These are phyloP conservation scores for Stephanodiscus minutulus DNA, from an alignment of 108 stramenopile species.

Conservation along the genomic window DNA sequence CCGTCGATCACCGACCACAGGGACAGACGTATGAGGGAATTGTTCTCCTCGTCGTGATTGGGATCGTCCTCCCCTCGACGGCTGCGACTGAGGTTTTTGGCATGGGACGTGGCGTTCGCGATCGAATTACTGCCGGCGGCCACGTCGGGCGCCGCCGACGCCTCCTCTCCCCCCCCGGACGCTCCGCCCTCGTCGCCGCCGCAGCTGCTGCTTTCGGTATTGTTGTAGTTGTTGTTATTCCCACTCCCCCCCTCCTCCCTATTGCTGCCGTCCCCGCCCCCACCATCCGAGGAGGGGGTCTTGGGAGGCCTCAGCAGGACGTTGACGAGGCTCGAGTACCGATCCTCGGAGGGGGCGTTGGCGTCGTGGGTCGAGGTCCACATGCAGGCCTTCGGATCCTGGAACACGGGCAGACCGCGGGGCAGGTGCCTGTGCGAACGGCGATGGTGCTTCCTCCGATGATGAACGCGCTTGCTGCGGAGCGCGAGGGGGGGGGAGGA, in stretches of 20 bases:
- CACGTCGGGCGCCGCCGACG: background rate
- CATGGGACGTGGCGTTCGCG: conserved; percentile 46
- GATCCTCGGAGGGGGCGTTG: conserved; percentile 81
- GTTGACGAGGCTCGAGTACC: conserved; percentile 75
- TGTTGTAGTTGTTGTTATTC: background rate
- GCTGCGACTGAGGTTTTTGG: conserved; percentile 45
- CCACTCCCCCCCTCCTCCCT: conserved; percentile 1
- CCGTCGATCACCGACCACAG: conserved; percentile 88
- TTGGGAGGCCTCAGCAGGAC: conserved; percentile 62
- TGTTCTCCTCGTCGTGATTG: conserved; percentile 43
- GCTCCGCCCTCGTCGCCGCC: background rate
- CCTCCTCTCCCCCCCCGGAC: background rate
- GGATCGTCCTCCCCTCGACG: conserved; percentile 11
- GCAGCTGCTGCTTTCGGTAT: background rate
- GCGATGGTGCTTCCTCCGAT: conserved; percentile 9
- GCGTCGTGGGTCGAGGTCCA: conserved; percentile 85
- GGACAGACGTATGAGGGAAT: conserved; percentile 64
- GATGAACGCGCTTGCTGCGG: background rate
- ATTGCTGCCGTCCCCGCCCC: background rate
- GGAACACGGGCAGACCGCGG: conserved; percentile 62
- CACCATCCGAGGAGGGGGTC: conserved; percentile 5
- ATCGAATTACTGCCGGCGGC: conserved; percentile 9
- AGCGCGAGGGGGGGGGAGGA: background rate
- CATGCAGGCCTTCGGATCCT: conserved; percentile 65
- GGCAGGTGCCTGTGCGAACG: conserved; percentile 59